phyloP scores from a whole-genome alignment of 257 asterid species.

The Solanum lignicaule region DNA sequence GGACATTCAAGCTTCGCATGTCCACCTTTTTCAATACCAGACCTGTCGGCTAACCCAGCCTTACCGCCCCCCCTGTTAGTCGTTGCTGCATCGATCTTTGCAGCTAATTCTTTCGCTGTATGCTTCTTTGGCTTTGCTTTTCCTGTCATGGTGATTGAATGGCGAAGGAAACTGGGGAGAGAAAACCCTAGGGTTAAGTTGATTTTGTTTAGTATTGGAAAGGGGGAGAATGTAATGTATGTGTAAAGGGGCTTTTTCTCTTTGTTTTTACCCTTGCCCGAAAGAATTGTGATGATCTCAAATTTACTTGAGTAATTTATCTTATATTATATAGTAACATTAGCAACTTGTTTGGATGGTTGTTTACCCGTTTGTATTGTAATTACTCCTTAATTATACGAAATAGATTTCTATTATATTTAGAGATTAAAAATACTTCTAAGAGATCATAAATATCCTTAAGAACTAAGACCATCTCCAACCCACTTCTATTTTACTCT shows the following conservation, averaged over 20 bases:
- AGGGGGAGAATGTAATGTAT: background rate
- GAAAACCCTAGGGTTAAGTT: background rate
- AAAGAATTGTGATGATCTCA: background rate
- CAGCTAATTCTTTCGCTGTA: constrained; percentile 74
- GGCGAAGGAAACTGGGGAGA: background rate
- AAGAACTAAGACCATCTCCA: too few relatives aligned
- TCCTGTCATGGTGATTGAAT: constrained; percentile 50
- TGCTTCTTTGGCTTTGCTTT: constrained; percentile 95
- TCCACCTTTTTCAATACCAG: constrained; percentile 66
- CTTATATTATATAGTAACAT: too few relatives aligned
- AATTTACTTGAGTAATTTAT: background rate
- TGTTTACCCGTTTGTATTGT: too few relatives aligned
- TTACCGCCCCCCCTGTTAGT: constrained; percentile 88
- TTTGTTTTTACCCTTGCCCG: background rate
- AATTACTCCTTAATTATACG: too few relatives aligned
- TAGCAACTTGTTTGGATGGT: too few relatives aligned
- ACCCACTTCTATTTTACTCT: too few relatives aligned
- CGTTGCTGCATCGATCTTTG: constrained; percentile 68
- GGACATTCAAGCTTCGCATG: constrained; percentile 90
- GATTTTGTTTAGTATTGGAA: background rate
- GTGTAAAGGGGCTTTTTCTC: background rate
- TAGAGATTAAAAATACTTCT: too few relatives aligned
- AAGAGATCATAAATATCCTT: too few relatives aligned
- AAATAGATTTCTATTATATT: too few relatives aligned
- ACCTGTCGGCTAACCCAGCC: constrained; percentile 66